Base-by-base conservation (phyloP, 176 grass and related monocot genomes). In the Juncus effusus region DNA sequence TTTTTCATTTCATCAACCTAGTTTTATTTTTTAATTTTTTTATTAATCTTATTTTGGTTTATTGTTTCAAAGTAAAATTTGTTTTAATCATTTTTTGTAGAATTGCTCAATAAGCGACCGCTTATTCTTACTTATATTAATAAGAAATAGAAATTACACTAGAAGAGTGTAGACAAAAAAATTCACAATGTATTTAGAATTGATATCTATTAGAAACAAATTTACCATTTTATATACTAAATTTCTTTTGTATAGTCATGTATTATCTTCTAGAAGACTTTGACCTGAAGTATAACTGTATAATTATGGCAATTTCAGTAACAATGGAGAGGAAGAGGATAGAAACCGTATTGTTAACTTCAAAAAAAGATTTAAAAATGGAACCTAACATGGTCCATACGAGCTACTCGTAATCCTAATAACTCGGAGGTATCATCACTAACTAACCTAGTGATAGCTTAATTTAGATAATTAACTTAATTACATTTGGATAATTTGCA, bases 341-440 rank as follows among this genome's bases (percentile, higher is more conserved):
- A 38, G n/a, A 41, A 40, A 64, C 13, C 61, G n/a, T 9, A 16
- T 40, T 10, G 38, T 6, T 62, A 39, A 7, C 12, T 47, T 64
- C 16, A 64, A n/a, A 3, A 10, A 8, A 19, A 47, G 5, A 44
- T 16, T 47, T 64, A 42, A 16, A 64, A 64, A 64, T 45, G 59
- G 51, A 79, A 86, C 72, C 79, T 77, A 78, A 74, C 83, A 70
- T 40, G 62, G 80, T 77, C 83, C 78, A 51, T 63, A 90, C 69
- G 67, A 71, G 54, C 73, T 67, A 76, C 69, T 62, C 54, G 75
- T 81, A 44, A 60, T 69, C 77, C 69, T 4, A 47, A 69, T 3
- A 56, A 75, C 19, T 28, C 1, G 19, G 19, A 71, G 37, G 12
- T 14, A 13, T 4, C 35, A 3, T 40, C 36, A 8, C 4, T 13